Evolutionary conservation across 1,139 yeast genomes (phyloP).

Genomic region (Ogataea hybrid): DNA sequence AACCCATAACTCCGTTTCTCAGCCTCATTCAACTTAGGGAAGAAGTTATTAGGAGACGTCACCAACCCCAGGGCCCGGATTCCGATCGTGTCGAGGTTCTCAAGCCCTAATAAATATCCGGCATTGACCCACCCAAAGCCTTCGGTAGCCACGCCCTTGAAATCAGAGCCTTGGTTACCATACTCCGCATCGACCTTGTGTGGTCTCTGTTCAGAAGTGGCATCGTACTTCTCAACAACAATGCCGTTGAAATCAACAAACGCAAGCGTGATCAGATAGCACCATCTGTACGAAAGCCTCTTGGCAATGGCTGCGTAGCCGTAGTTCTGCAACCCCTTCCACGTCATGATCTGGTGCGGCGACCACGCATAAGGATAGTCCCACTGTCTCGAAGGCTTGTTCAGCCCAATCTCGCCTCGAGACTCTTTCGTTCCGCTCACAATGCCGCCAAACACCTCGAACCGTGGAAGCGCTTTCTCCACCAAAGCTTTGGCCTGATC

Average conservation of each 20-base stretch:
- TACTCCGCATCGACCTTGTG: slow-evolving; percentile 95
- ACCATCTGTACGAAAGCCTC: slow-evolving; percentile 83
- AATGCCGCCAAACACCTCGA: slow-evolving; percentile 87
- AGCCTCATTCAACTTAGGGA: slow-evolving; percentile 45
- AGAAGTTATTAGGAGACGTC: slow-evolving; percentile 75
- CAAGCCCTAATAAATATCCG: slow-evolving; percentile 72
- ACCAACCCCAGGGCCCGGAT: slow-evolving; percentile 78
- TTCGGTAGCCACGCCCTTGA: slow-evolving; percentile 92
- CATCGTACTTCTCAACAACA: slow-evolving; percentile 94
- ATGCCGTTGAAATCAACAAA: slow-evolving; percentile 94
- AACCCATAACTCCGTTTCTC: slow-evolving; percentile 44
- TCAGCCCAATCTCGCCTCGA: slow-evolving; percentile 67
- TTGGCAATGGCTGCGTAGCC: slow-evolving; percentile 67
- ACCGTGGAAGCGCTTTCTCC: slow-evolving; percentile 56
- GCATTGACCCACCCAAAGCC: slow-evolving; percentile 99
- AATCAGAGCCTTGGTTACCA: slow-evolving; percentile 93
- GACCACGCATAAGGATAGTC: slow-evolving; percentile 99
- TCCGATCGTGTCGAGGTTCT: slow-evolving; percentile 66
- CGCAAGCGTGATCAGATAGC: slow-evolving; percentile 83
- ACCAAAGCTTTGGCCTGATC: slow-evolving; percentile 74
- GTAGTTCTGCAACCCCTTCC: slow-evolving; percentile 81
- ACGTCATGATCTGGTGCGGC: slow-evolving; percentile 93
- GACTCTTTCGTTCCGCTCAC: slow-evolving; percentile 81
- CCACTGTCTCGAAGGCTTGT: slow-evolving; percentile 92
- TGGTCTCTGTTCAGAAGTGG: slow-evolving; percentile 77